Conservation (phyloP, 2,329 filamentous ascomycete genomes). For the Claviceps purpurea region DNA sequence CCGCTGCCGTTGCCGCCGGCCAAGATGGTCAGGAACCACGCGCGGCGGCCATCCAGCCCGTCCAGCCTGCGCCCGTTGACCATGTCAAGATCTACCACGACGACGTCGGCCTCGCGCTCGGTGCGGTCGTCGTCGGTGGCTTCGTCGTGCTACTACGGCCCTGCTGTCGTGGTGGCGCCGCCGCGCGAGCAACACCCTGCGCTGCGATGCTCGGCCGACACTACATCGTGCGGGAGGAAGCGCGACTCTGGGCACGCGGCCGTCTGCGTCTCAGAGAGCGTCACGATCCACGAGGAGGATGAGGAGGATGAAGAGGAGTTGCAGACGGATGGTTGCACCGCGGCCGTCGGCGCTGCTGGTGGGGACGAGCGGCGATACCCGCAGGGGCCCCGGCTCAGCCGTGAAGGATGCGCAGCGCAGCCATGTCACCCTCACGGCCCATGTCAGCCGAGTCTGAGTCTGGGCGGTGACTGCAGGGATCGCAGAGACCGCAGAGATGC, state of each 20-base stretch:
- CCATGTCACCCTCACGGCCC: no score
- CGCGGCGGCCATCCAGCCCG: slow-evolving; percentile 8
- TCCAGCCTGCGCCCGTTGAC: slow-evolving; percentile 4
- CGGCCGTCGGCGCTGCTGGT: no score
- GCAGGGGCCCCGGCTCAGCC: no score
- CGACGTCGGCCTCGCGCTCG: slow-evolving; percentile 5
- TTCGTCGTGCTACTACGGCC: slow-evolving; percentile 12
- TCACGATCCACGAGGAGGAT: slow-evolving; percentile 12
- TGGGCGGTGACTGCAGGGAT: no score
- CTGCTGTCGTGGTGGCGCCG: slow-evolving; percentile 21
- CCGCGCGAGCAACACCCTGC: slow-evolving; percentile 41
- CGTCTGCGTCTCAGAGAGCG: slow-evolving; percentile 19
- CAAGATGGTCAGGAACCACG: slow-evolving; percentile 10
- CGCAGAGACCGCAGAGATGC: no score
- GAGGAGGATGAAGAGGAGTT: background rate
- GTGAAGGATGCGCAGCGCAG: no score
- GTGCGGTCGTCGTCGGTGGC: slow-evolving; percentile 2
- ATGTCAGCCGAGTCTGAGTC: no score
- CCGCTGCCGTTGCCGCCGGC: slow-evolving; percentile 39
- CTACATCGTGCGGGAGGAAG: slow-evolving; percentile 28
- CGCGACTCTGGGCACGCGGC: slow-evolving; percentile 42
- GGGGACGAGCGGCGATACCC: no score
- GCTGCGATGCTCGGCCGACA: slow-evolving; percentile 26
- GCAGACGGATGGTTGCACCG: background rate
- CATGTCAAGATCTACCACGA: slow-evolving; percentile 12